A percentile compares a stretch with the other conserved stretches of the same genome.
phyloP scores from a whole-genome alignment of 805 yeast species.

The Metschnikowia peoriensis region DNA sequence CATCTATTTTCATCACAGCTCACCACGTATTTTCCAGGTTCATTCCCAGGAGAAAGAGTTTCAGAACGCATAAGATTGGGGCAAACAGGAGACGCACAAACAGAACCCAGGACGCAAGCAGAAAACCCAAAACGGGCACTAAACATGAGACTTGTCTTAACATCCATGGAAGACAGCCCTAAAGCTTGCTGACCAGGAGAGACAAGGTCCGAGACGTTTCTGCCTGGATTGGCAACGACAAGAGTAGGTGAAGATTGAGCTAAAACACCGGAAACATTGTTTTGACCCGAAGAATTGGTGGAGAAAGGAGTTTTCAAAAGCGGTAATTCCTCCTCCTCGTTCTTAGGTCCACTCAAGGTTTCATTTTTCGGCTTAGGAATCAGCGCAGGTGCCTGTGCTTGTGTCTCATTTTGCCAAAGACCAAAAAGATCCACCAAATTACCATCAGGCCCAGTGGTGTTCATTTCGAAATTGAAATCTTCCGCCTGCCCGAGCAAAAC shows the following conservation, averaged over 20 bases:
- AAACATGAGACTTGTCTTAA: background rate
- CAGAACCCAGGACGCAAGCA: background rate
- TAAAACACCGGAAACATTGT: no score
- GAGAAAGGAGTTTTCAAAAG: no score
- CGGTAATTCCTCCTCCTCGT: no score
- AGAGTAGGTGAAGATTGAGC: no score
- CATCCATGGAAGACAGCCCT: background rate
- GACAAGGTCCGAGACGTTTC: background rate
- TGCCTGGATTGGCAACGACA: background rate
- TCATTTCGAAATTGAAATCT: background rate
- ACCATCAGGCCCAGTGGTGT: background rate
- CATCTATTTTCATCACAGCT: background rate
- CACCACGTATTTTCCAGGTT: background rate
- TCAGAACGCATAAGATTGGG: background rate
- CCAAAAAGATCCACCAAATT: conserved; percentile 4
- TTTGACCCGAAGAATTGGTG: no score
- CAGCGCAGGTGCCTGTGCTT: no score
- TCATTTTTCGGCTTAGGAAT: no score
- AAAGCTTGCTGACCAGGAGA: background rate
- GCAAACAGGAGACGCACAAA: background rate
- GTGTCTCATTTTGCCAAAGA: background rate
- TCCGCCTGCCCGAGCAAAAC: background rate
- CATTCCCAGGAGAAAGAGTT: background rate
- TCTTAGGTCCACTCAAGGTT: no score
- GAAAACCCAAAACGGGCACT: background rate